Evolutionary conservation across 768 basidiomycete genomes (phyloP), one percentile per base, ranked within the genome.

Genomic region (Tephrocybe sp.): DNA sequence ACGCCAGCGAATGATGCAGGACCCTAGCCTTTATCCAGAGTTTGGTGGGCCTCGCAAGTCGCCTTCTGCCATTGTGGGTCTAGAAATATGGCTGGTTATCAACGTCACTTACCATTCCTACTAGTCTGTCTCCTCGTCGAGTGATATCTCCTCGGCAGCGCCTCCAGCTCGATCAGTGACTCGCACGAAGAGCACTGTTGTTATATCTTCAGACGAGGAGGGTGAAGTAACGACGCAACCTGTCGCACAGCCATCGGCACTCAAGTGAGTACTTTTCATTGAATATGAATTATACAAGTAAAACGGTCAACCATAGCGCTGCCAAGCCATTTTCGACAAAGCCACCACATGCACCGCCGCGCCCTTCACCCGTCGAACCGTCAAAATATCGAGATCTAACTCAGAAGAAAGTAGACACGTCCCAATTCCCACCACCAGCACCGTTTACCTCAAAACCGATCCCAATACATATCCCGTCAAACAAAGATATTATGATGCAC

Each of bases 161-260:
- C 35, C 25, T 13, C 32, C 35, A 34, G 49, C 37, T 37, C 55
- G 47, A 47, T 54, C 34, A 42, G 51, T 25, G 38, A 41, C 21
- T 31, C 60, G 39, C 56, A 44, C 12, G 15, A 32, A 41, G 19
- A 56, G 52, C 42, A 58, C 67, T 19, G 55, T 72, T 18, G 51
- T 73, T 24, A 63, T 72, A 31, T 73, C 72, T 22, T 68, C 65
- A 9, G 71, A 71, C 26, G 73, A 73, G 41, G 69, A 70, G 37
- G 67, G 67, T 25, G 50, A 55, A 19, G 40, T 48, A 37, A 51
- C 48, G 18, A 35, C 42, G 28, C 57, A 46, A 34, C 30, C 56
- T 27, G 38, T 22, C 4, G 34, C 44, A 9, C 40, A 52, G 21
- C 41, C 32, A 41, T 55, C 57, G 47, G 46, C 55, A 44, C 37